Evolutionary conservation across 2,329 filamentous ascomycete species (phyloP), one percentile per base, ranked within the genome.

Genomic region (Sporothrix phasma): DNA sequence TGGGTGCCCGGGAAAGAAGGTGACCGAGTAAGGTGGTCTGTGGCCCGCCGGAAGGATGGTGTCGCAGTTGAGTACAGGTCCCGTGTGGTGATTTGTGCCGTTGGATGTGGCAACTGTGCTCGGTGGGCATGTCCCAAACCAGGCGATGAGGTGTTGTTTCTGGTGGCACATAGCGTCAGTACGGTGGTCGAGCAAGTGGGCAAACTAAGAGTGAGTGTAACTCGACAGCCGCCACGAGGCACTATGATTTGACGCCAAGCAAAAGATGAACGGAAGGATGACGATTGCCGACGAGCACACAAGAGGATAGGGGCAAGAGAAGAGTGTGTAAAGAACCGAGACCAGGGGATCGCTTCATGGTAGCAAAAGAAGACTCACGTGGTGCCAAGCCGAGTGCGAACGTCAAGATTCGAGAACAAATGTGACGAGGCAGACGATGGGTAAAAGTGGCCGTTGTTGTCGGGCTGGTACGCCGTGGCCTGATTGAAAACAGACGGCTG

Each of bases 111-210:
- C 72, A 84, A 73, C 70, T 79, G 73, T 73, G 79, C 76, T 71
- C 81, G 78, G 73, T 80, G 81, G 75, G 77, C 76, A 79, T 83
- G 80, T 77, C 81, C 79, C 81, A 85, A 84, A 71, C 80, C 81
- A 76, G 78, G 76, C 66, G 79, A 77, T 63, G 81, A 76, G 64
- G 76, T 77, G 73, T 74, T 81, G 75, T 76, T 82, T 71, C 69
- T 74, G 66, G 66, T 49, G 60, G 58, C 46, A 41, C 47, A 61
- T 5, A 3, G 19, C 39, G 56, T 64, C 8, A 65, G 60, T 6
- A 19, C 13, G 4, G 24, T 24, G 31, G 19, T 22, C 47, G 11
- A 19, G 31, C 17, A n/a, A 3, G 41, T 19, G 5, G 4, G 17
- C 17, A 4, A n/a, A 43, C 7, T n/a, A 2, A 19, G 1, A 43